Evolutionary conservation across 805 yeast species (phyloP), one percentile per base, ranked within the genome.

Genomic region (Cyberlindnera samutprakarnensis): DNA sequence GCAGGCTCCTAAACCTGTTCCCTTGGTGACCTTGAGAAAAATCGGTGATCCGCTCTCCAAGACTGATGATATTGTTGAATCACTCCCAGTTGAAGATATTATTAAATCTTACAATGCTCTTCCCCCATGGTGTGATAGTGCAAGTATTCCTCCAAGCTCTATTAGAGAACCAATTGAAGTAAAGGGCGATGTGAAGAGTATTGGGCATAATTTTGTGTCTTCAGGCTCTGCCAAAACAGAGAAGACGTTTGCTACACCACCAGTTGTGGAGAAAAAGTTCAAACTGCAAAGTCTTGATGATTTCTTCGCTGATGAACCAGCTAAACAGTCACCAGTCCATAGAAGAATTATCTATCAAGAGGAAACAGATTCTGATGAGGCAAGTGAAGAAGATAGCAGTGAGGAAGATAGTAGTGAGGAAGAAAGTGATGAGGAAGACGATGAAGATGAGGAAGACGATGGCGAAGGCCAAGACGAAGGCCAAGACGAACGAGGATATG

Each of bases 261-360:
- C 33, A 14, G 23, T 28, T 10, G 35, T 30, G 24, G 59, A 56
- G 10, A 61, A 56, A 41, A 65, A 62, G 33, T 78, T 75, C 46
- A 70, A 72, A 37, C 55, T 82, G 23, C 94, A 85, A 53, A 81
- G 88, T 36, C 59, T 88, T 36, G 96, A 88, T 49, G 97, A 88
- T 39, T 88, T 88, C 53, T 77, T 88, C 44, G 80, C 71, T 3
- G 68, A 67, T 37, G 57, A 69, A 11, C 57, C 64, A 14, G 46
- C 43, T 8, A 29, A 29, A 14, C 9, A 33, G 27, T 22, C 36
- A 12, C 23, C 34, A 7, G 20, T 18, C 15, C 7, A 40, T 33
- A 46, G 38, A 31, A 38, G 26, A 17, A 30, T 39, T 13, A 23
- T 45, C 4, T 37, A 37, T 18, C 37, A 35, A 18, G 44, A 41